Base-by-base conservation (phyloP, 192 early-diverging fungal species). In the Umbelopsis vinacea region DNA sequence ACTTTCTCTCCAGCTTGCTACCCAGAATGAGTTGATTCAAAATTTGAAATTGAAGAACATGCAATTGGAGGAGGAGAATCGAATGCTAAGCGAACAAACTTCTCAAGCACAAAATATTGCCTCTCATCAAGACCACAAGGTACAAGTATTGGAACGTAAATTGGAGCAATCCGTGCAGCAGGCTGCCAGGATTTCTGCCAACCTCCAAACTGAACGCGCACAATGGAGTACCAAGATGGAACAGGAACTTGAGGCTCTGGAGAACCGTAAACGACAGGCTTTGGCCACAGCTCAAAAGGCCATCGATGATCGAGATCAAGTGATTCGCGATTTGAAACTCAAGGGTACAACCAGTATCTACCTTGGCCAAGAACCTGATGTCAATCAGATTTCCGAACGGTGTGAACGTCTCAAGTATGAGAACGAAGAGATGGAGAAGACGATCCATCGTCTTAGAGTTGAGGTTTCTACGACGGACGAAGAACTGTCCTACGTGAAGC, bases 341-440 rank as follows among this genome's bases (percentile, higher is more conserved):
- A 63, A 35, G 7, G 57, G 57, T 4, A 37, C 24, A 17, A 35
- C 57, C 23, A 35, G 15, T n/a, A 37, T 37, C 17, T 35, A 12
- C 37, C n/a, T 26, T 6, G 53, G 23, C 22, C 57, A 63, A 37
- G 57, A 63, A 6, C 5, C 33, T 11, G 15, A 63, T 63, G 19
- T 63, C 15, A 33, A 37, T 19, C 57, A 37, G 17, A 22, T 63
- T 14, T 12, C 69, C 9, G 22, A 11, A 33, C 15, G 48, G 11
- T 40, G n/a, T 23, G 46, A 70, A 17, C 48, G 53, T 5, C 48
- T 70, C 21, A 70, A 54, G 47, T 17, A 24, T 35, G 69, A 70
- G n/a, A 70, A 70, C 48, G 47, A 40, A 40, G 50, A 70, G 37
- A 70, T 70, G 69, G 69, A 70, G 17, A 19, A 45, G 6, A 46